A percentile compares a stretch with the other conserved stretches of the same genome.
These are phyloP conservation scores for Rhynchosporium agropyri DNA, from an alignment of 2,329 filamentous ascomycete species.

Conservation along the genomic window DNA sequence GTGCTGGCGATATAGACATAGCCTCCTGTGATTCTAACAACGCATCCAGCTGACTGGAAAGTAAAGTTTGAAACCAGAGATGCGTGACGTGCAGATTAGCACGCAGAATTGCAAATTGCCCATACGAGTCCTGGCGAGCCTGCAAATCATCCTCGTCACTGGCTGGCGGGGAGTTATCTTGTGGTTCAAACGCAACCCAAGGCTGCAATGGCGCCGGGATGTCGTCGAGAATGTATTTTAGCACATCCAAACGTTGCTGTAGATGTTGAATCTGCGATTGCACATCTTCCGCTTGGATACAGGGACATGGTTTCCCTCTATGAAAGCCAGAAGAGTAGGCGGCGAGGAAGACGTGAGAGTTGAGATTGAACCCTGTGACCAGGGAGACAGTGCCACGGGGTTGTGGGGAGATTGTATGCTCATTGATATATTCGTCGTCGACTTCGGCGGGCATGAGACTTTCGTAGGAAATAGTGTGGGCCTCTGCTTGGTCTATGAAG, in stretches of 20 bases:
- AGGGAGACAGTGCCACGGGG: not conserved
- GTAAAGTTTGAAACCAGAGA: conserved; percentile 2
- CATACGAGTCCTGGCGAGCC: not conserved
- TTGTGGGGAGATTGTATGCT: not conserved
- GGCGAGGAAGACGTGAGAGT: not conserved
- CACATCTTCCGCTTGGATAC: not conserved
- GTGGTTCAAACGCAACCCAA: not conserved
- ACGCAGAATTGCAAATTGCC: not conserved
- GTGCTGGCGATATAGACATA: not conserved
- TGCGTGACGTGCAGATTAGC: not conserved
- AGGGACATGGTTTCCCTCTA: not conserved
- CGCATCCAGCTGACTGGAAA: not conserved
- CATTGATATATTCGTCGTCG: conserved; percentile 3
- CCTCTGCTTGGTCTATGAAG: not conserved
- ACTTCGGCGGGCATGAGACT: not conserved
- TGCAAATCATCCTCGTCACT: not conserved
- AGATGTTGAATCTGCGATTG: not conserved
- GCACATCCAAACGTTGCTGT: not conserved
- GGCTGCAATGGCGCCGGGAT: not conserved
- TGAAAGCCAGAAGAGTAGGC: not conserved
- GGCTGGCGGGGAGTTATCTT: not conserved
- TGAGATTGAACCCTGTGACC: conserved; percentile 1
- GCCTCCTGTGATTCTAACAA: not conserved
- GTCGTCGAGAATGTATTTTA: conserved; percentile 3
- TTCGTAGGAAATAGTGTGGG: not conserved